Base-by-base conservation (phyloP, 2,329 filamentous ascomycete species). In the Pseudogymnoascus sp. region DNA sequence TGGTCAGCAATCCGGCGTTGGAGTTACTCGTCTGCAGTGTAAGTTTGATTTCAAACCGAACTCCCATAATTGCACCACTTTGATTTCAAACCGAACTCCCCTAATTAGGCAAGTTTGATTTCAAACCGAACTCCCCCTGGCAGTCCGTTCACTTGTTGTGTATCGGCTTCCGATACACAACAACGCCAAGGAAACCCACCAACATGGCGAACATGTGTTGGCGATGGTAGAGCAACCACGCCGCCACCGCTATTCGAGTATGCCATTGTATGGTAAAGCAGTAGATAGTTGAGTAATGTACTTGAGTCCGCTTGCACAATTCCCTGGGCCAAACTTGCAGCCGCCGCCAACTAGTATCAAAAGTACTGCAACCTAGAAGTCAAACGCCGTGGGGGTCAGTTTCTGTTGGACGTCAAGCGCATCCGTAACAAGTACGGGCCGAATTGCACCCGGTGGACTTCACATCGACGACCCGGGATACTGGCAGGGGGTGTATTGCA, bases 201-300 rank as follows among this genome's bases (percentile, higher is more conserved):
- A 70, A 93, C 88, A 76, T 90, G 88, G 74, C 91, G 90, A 66
- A 86, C 85, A 71, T 90, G 87, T 59, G 90, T 93, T 64, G 93
- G 93, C 66, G 93, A 96, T 67, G 91, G 88, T 70, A 96, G 82
- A 72, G 95, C 91, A 70, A 96, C 82, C 64, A 90, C 93, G 72
- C 90, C 90, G 73, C 90, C 89, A 64, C 81, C 79, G 70, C 78
- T 77, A 72, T 81, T 83, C 60, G 81, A 81, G 75, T 83, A 86
- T 68, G 83, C 81, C 83, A 86, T 60, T 53, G 46, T 53, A 23
- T 23, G 46, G 26, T 31, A 7, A 53, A 19, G 26, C 46, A 53
- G 46, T 53, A 53, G 46, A 53, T 53, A 6, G 17, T 15, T 26
- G 23, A 26, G 23, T 26, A 5, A 26, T 26, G 10, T 75, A 69